A percentile compares a stretch with the other conserved stretches of the same genome.
These are phyloP conservation scores for Aegilops longissima DNA, from an alignment of 176 grass and related monocot genomes.

Conservation along the genomic window DNA sequence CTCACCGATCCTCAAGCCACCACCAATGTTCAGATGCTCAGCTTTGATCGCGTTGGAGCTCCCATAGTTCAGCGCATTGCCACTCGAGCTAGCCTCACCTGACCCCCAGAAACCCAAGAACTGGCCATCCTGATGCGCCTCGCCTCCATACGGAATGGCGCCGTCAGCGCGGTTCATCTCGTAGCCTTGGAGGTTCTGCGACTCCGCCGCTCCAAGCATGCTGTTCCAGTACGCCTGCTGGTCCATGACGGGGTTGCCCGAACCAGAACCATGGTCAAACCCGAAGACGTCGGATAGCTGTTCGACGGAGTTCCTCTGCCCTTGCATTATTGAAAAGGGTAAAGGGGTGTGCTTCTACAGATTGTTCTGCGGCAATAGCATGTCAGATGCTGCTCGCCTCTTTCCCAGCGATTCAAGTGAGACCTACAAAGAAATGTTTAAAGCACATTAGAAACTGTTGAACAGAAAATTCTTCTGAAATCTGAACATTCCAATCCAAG, in stretches of 20 bases:
- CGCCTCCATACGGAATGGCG: slow-evolving; percentile 37
- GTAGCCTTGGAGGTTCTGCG: slow-evolving; percentile 50
- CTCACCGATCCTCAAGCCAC: slow-evolving; percentile 53
- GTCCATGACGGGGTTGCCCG: slow-evolving; percentile 53
- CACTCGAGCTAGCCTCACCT: slow-evolving; percentile 53
- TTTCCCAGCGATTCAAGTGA: neutral
- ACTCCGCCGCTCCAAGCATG: slow-evolving; percentile 48
- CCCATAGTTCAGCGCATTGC: slow-evolving; percentile 36
- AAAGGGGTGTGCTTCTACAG: slow-evolving; percentile 17
- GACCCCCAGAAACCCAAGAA: slow-evolving; percentile 61
- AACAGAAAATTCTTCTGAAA: neutral
- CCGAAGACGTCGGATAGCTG: slow-evolving; percentile 48
- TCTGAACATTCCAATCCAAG: neutral
- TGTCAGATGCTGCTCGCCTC: neutral
- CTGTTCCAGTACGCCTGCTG: slow-evolving; percentile 60
- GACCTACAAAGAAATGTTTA: slow-evolving; percentile 13
- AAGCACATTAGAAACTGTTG: slow-evolving; percentile 9
- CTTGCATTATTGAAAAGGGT: slow-evolving; percentile 48
- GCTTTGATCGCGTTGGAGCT: slow-evolving; percentile 38
- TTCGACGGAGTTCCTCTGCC: slow-evolving; percentile 55
- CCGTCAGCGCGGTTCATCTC: slow-evolving; percentile 26
- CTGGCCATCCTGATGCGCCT: slow-evolving; percentile 38
- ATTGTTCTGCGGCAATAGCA: slow-evolving; percentile 24
- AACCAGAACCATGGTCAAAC: slow-evolving; percentile 48
- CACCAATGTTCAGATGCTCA: slow-evolving; percentile 36